phyloP scores from a whole-genome alignment of 495 filamentous ascomycete genomes.

The Sordaria brevicollis region DNA sequence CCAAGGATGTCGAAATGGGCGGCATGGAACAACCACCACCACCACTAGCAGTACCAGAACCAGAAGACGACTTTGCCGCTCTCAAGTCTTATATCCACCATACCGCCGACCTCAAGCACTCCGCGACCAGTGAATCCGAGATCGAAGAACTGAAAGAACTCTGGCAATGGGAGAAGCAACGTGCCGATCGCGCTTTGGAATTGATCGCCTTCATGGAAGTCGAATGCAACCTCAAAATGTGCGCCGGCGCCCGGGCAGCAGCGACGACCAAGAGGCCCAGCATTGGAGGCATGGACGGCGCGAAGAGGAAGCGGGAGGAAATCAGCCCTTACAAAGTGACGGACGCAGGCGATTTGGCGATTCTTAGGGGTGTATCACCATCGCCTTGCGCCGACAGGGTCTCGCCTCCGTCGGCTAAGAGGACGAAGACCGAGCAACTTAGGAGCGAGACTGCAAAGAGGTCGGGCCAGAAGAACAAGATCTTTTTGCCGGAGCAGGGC shows the following conservation, averaged over 20 bases:
- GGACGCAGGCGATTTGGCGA: conserved; percentile 32
- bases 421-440: conserved; percentile 19
- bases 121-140: conserved; percentile 36
- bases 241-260: conserved; percentile 40
- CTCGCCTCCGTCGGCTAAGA: conserved; percentile 9
- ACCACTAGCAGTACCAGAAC: too few relatives aligned
- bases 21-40: conserved; percentile 6
- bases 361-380: conserved; percentile 24
- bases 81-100: conserved; percentile 29
- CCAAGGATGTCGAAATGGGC: conserved; percentile 8
- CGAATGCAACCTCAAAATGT: conserved; percentile 68
- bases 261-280: conserved; percentile 12
- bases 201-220: conserved; percentile 72
- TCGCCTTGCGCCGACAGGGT: conserved; percentile 5
- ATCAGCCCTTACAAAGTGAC: conserved; percentile 17
- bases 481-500: conserved; percentile 41
- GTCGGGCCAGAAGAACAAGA: conserved; percentile 25
- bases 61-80: conserved; percentile 37
- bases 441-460: conserved; percentile 4
- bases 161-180: conserved; percentile 53
- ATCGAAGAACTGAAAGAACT: conserved; percentile 51
- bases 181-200: conserved; percentile 57
- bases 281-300: conserved; percentile 2
- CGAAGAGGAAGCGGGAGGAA: conserved; percentile 20
- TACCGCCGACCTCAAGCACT: conserved; percentile 28